Conservation (phyloP, 345 rosid species). For the Odontarrhena argentea region DNA sequence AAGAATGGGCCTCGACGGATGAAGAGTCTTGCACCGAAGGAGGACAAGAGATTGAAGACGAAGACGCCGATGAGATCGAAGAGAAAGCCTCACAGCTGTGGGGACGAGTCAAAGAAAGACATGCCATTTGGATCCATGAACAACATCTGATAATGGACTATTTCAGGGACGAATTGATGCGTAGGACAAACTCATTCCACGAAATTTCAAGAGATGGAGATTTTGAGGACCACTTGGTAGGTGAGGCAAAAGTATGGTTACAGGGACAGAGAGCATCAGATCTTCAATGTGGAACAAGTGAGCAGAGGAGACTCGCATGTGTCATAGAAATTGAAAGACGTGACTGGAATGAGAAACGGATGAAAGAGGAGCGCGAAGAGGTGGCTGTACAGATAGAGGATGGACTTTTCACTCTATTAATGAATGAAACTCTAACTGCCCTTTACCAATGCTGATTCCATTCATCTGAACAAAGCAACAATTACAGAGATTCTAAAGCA, state of each 20-base stretch:
- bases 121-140: slow-evolving; percentile 36
- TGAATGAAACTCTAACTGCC: slow-evolving; percentile 41
- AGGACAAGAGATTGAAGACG: slow-evolving; percentile 33
- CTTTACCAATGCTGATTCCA: slow-evolving; percentile 22
- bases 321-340: slow-evolving; percentile 44
- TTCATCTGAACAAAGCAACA: slow-evolving; percentile 16
- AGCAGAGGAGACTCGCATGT: slow-evolving; percentile 42
- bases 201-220: not conserved
- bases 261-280: slow-evolving; percentile 39
- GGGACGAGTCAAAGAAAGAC: slow-evolving; percentile 44
- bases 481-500: slow-evolving; percentile 12
- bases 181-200: slow-evolving; percentile 19
- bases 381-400: slow-evolving; percentile 41
- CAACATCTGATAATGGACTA: slow-evolving; percentile 54
- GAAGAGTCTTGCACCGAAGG: slow-evolving; percentile 36
- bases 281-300: slow-evolving; percentile 36
- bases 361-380: slow-evolving; percentile 46
- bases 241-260: slow-evolving; percentile 51
- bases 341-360: slow-evolving; percentile 43
- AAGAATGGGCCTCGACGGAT: slow-evolving; percentile 45
- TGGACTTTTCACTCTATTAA: slow-evolving; percentile 38
- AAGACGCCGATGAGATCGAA: slow-evolving; percentile 41
- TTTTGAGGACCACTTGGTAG: slow-evolving; percentile 36
- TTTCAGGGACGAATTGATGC: slow-evolving; percentile 48
- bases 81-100: slow-evolving; percentile 50